Conservation (phyloP, 2,329 filamentous ascomycete species). For the Monosporascus cannonballus region DNA sequence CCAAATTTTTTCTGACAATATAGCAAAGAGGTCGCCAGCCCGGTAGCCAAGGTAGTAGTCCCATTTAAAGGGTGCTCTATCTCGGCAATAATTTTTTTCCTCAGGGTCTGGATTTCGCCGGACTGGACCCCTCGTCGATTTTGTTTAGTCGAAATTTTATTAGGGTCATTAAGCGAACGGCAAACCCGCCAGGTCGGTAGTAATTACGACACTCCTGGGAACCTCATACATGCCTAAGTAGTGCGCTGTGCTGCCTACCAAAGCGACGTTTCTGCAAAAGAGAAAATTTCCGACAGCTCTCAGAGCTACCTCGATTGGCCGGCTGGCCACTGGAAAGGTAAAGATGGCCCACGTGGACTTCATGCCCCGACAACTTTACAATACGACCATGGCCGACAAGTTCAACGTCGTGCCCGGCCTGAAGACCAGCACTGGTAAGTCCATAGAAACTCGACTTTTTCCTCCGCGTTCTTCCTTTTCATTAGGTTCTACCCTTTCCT, state of each 20-base stretch:
- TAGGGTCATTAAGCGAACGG: background rate
- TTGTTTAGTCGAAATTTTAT: background rate
- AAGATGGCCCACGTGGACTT: constrained; percentile 27
- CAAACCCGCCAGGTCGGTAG: constrained; percentile 17
- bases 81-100: background rate
- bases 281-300: background rate
- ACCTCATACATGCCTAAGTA: background rate
- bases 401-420: constrained; percentile 51
- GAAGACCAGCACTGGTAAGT: constrained; percentile 55
- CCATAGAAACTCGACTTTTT: constrained; percentile 7
- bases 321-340: constrained; percentile 24
- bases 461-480: constrained; percentile 4
- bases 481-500: constrained; percentile 7
- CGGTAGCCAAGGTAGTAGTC: background rate
- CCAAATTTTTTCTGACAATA: background rate
- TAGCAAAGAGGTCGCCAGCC: background rate
- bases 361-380: background rate
- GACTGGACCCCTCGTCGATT: background rate
- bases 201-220: constrained; percentile 12
- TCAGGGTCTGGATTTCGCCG: background rate
- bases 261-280: background rate
- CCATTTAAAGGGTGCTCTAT: background rate
- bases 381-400: constrained; percentile 43
- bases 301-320: constrained; percentile 1
- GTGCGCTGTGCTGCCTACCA: background rate